These are phyloP conservation scores for Boletus semigastroideus DNA, from an alignment of 1,284 basidiomycete species.

Conservation along the genomic window DNA sequence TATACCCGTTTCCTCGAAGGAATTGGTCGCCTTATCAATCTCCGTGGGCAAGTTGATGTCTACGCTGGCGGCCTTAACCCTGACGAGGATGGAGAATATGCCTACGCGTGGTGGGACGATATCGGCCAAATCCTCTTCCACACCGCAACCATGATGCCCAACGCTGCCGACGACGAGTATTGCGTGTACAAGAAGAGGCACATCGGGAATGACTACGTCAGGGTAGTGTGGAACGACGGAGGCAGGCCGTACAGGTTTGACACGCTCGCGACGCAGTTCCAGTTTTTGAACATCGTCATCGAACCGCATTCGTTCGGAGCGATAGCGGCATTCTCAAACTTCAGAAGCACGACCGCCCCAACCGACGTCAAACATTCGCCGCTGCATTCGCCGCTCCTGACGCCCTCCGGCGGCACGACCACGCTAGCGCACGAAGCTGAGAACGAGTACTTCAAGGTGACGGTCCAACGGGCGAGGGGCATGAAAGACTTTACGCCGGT, in stretches of 20 bases:
- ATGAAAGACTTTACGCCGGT: conserved; percentile 93
- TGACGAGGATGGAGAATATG: conserved; percentile 88
- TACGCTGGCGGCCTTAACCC: conserved; percentile 92
- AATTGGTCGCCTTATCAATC: conserved; percentile 84
- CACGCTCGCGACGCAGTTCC: conserved; percentile 90
- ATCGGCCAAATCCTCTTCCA: conserved; percentile 96
- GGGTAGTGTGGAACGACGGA: conserved; percentile 97
- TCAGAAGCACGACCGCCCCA: conserved; percentile 14
- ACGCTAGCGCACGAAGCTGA: conserved; percentile 52
- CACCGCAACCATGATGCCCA: conserved; percentile 97
- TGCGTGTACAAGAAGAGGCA: conserved; percentile 87
- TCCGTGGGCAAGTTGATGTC: conserved; percentile 92
- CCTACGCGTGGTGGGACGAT: conserved; percentile 99
- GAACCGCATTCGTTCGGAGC: conserved; percentile 89
- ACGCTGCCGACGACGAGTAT: conserved; percentile 61
- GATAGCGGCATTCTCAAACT: conserved; percentile 76
- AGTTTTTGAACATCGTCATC: conserved; percentile 97
- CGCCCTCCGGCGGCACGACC: conserved; percentile 11
- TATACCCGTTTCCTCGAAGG: conserved; percentile 93
- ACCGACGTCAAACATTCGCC: conserved; percentile 22
- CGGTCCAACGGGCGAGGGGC: conserved; percentile 78
- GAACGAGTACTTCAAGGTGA: conserved; percentile 91
- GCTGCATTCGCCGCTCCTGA: conserved; percentile 19
- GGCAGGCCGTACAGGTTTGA: conserved; percentile 87
- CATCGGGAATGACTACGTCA: conserved; percentile 93